These are phyloP conservation scores for Alternaria postmessia DNA, from an alignment of 2,329 filamentous ascomycete genomes.

Conservation along the genomic window DNA sequence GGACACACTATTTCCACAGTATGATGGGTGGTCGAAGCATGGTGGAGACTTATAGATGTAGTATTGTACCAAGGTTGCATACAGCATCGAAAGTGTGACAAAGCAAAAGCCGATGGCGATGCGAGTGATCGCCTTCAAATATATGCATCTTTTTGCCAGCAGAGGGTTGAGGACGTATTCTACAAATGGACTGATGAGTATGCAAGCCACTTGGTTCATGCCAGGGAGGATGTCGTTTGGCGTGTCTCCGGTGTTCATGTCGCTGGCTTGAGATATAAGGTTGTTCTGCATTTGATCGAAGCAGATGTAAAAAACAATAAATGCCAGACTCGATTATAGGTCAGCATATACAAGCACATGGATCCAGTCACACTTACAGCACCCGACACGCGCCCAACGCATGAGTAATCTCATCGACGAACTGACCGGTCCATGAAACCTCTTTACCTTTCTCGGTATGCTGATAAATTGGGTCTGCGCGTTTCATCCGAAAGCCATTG, in stretches of 20 bases:
- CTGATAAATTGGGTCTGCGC: slow-evolving; percentile 38
- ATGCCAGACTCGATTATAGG: slow-evolving; percentile 28
- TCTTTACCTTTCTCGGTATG: slow-evolving; percentile 25
- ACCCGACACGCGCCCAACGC: slow-evolving; percentile 45
- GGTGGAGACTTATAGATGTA: slow-evolving; percentile 42
- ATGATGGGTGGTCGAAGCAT: slow-evolving; percentile 48
- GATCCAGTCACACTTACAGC: slow-evolving; percentile 14
- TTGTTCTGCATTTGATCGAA: slow-evolving; percentile 53
- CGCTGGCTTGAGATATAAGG: slow-evolving; percentile 47
- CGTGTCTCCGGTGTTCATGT: slow-evolving; percentile 43
- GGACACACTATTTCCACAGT: slow-evolving; percentile 30
- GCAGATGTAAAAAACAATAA: slow-evolving; percentile 48
- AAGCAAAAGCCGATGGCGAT: slow-evolving; percentile 47
- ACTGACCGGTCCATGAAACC: slow-evolving; percentile 37
- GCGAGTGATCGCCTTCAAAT: slow-evolving; percentile 39
- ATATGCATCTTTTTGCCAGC: slow-evolving; percentile 37
- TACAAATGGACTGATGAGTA: slow-evolving; percentile 44
- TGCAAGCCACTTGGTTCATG: slow-evolving; percentile 45
- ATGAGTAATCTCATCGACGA: slow-evolving; percentile 41
- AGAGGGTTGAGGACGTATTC: slow-evolving; percentile 41
- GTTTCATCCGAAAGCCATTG: slow-evolving; percentile 38
- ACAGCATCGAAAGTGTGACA: slow-evolving; percentile 38
- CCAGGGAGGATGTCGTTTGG: slow-evolving; percentile 49
- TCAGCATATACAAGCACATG: not conserved
- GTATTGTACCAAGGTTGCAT: slow-evolving; percentile 43